Evolutionary conservation across 768 basidiomycete genomes (phyloP).

Genomic region (Pleurotus pulmonarius): DNA sequence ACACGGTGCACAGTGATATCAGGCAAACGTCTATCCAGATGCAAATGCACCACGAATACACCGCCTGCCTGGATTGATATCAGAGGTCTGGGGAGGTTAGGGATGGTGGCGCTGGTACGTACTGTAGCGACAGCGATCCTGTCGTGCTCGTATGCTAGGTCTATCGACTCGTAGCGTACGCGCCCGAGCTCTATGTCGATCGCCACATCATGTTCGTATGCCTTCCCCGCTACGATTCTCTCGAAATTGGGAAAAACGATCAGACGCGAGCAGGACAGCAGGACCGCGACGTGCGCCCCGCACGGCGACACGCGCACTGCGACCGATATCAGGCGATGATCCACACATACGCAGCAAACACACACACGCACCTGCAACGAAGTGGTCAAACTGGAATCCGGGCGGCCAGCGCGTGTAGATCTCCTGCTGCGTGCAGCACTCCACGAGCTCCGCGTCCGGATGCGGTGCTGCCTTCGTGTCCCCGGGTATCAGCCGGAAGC

Average conservation of each 20-base stretch:
- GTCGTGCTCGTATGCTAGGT: constrained; percentile 45
- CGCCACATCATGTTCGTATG: constrained; percentile 26
- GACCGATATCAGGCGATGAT: neutral
- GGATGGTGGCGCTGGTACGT: constrained; percentile 11
- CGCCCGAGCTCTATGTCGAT: constrained; percentile 40
- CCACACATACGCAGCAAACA: neutral
- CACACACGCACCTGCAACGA: constrained; percentile 36
- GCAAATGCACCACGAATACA: constrained; percentile 7
- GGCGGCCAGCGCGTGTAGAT: too few species aligned
- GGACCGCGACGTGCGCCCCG: constrained; percentile 42
- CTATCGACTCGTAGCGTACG: constrained; percentile 33
- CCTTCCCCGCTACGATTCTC: constrained; percentile 22
- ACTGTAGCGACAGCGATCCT: constrained; percentile 48
- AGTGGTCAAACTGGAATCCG: constrained; percentile 33
- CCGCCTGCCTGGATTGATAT: constrained; percentile 15
- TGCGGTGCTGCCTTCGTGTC: too few species aligned
- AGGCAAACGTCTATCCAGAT: constrained; percentile 9
- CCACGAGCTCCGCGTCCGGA: too few species aligned
- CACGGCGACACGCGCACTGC: constrained; percentile 45
- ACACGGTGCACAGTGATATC: constrained; percentile 21
- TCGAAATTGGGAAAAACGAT: constrained; percentile 42
- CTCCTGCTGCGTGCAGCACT: too few species aligned
- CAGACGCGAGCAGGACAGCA: constrained; percentile 35
- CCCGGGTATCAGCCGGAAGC: too few species aligned
- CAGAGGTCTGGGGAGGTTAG: constrained; percentile 20